Evolutionary conservation across 495 filamentous ascomycete species (phyloP), one percentile per base, ranked within the genome.

Genomic region (Poronia punctata): DNA sequence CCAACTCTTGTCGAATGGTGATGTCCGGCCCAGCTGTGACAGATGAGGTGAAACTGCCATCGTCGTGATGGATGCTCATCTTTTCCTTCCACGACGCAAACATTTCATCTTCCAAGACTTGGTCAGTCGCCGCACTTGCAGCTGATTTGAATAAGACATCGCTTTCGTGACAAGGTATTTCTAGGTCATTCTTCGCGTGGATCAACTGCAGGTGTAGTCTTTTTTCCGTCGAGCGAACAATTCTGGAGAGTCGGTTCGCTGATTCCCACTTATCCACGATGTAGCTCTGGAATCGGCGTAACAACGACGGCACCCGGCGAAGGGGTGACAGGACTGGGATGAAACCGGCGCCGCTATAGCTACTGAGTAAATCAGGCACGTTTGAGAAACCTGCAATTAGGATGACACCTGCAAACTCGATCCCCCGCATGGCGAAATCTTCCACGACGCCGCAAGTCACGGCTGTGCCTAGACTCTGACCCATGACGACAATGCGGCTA

Each of bases 381-480:
- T 74, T 76, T 33, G 80, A 82, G 62, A 96, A 98, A 0, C 79
- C 78, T 0, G 89, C 81, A 2, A 95, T 66, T 7, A 95, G 67
- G 10, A 98, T 67, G 0, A 94, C 66, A 24, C 84, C 86, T 0
- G 57, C 83, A 60, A 78, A 90, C 9, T 74, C 68, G 17, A 67
- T 46, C 3, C 62, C 61, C 35, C 57, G 43, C 26, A 40, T 23
- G 42, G 56, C 67, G 46, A 84, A 89, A 24, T 76, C 70, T 48
- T 92, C 82, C 0, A 76, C 78, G 1, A 84, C 77, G 14, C 72
- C 89, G 15, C 78, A 63, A 10, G 79, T 77, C 2, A 96, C 84
- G 1, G 85, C 90, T 7, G 92, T 94, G 19, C 92, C 92, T 2
- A 98, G 78, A 45, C 81, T 87, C 41, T 95, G 89, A 30, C 89